phyloP scores from a whole-genome alignment of 768 basidiomycete genomes.

The Exidia glandulosa region DNA sequence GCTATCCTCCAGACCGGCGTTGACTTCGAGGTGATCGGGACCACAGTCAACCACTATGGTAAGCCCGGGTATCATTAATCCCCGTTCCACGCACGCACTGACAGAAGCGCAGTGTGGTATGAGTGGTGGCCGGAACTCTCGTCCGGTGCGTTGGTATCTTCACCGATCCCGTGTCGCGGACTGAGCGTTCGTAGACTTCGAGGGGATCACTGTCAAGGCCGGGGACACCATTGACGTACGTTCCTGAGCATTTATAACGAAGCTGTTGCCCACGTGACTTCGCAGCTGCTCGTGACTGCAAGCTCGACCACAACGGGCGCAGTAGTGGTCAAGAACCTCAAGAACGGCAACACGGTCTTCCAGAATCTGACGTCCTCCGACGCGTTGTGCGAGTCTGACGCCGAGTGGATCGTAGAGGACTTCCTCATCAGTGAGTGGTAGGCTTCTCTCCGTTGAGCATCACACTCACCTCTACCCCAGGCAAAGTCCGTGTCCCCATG shows the following conservation, averaged over 20 bases:
- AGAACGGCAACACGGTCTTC: conserved; percentile 17
- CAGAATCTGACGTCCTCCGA: conserved; percentile 18
- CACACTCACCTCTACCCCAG: not conserved
- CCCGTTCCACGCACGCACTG: not conserved
- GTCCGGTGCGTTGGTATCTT: no score
- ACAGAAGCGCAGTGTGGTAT: conserved; percentile 15
- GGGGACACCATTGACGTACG: conserved; percentile 16
- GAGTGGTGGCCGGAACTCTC: conserved; percentile 25
- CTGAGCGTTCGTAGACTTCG: not conserved
- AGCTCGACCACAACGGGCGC: conserved; percentile 15
- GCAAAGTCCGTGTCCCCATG: conserved; percentile 19
- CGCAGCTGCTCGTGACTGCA: conserved; percentile 17
- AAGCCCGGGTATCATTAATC: not conserved
- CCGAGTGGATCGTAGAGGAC: conserved; percentile 31
- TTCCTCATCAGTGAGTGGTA: conserved; percentile 13
- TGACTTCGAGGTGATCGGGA: conserved; percentile 20
- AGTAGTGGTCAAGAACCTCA: conserved; percentile 16
- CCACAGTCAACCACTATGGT: conserved; percentile 20
- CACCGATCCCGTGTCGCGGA: not conserved
- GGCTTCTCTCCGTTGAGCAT: not conserved
- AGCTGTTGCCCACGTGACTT: not conserved
- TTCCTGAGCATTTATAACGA: not conserved
- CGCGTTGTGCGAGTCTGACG: conserved; percentile 23
- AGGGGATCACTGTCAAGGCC: conserved; percentile 17
- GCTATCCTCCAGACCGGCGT: conserved; percentile 28